Conservation (phyloP, 257 asterid genomes). For the Solanum neorickii region DNA sequence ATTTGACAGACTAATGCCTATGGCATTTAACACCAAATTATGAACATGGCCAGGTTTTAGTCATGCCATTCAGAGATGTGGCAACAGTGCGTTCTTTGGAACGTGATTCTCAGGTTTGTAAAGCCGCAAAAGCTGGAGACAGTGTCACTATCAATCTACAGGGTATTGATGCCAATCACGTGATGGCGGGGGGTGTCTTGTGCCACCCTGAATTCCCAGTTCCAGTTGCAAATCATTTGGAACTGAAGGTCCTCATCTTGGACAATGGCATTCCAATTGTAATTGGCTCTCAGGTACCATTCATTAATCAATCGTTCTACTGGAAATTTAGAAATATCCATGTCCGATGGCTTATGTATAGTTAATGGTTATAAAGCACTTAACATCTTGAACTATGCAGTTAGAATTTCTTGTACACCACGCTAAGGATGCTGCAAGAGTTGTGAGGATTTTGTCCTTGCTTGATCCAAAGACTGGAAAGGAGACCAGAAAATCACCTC, state of each 20-base stretch:
- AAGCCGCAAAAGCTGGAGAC: conserved; percentile 87
- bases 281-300: conserved; percentile 78
- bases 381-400: conserved; percentile 24
- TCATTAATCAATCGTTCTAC: neutral
- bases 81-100: conserved; percentile 67
- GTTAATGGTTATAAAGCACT: neutral
- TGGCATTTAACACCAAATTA: neutral
- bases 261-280: conserved; percentile 58
- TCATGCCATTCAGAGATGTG: conserved; percentile 66
- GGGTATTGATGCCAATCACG: conserved; percentile 57
- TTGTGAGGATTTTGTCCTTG: conserved; percentile 53
- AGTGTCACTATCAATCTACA: conserved; percentile 65
- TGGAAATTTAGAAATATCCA: neutral
- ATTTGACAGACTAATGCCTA: neutral
- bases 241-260: conserved; percentile 66
- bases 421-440: conserved; percentile 70
- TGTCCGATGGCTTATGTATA: neutral
- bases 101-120: conserved; percentile 49
- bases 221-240: conserved; percentile 60
- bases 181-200: conserved; percentile 71
- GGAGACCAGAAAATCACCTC: conserved; percentile 66
- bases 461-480: conserved; percentile 88
- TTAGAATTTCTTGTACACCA: conserved; percentile 86
- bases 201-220: conserved; percentile 92
- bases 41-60: conserved; percentile 43